Percentiles rank a stretch among this genome's conserved stretches.
These are phyloP conservation scores for Leersia perrieri DNA, from an alignment of 176 grass and related monocot genomes.

Conservation along the genomic window DNA sequence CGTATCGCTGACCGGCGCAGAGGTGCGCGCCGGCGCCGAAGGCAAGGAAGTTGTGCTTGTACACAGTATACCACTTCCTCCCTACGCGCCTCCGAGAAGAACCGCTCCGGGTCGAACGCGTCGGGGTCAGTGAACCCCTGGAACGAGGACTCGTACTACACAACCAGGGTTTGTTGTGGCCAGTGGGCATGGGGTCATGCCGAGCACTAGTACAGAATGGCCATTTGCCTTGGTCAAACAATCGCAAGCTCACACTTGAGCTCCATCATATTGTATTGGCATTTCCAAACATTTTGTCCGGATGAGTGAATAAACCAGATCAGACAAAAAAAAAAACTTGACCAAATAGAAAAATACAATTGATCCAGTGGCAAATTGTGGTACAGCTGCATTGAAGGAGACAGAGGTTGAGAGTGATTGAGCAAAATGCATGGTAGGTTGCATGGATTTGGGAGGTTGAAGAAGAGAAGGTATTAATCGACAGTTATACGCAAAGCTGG, in stretches of 20 bases:
- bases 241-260: no score
- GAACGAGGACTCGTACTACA: conserved; percentile 85
- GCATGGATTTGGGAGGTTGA: not conserved
- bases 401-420: not conserved
- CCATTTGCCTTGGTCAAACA: no score
- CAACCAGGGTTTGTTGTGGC: no score
- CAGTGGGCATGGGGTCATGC: no score
- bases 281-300: no score
- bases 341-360: no score
- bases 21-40: conserved; percentile 92
- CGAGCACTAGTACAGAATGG: no score
- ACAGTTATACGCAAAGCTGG: not conserved
- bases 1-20: conserved; percentile 90
- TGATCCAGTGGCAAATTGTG: no score
- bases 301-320: no score
- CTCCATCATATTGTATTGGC: no score
- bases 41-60: conserved; percentile 74
- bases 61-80: conserved; percentile 73
- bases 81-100: conserved; percentile 58
- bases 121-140: conserved; percentile 67
- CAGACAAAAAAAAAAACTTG: no score
- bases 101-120: conserved; percentile 77
- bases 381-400: not conserved
- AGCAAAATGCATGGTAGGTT: not conserved
- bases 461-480: not conserved